Percentiles rank a stretch among this genome's conserved stretches.
Conservation (phyloP, 495 filamentous ascomycete species). For the Astrothelium subdiscretum region DNA sequence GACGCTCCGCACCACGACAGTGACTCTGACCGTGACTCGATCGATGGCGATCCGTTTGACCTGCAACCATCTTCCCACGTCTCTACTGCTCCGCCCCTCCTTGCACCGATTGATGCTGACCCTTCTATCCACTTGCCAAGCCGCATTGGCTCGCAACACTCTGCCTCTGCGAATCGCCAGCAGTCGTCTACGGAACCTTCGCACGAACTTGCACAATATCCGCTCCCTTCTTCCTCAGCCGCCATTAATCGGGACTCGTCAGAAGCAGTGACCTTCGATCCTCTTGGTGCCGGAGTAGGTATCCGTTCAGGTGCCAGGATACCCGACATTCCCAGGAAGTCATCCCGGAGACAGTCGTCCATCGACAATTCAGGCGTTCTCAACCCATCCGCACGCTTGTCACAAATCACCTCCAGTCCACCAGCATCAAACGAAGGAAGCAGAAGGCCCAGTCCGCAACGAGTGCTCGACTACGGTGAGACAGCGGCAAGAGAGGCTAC, state of each 20-base stretch:
- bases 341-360: background rate
- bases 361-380: background rate
- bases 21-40: conserved; percentile 26
- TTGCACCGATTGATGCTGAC: conserved; percentile 51
- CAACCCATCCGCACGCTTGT: background rate
- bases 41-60: conserved; percentile 24
- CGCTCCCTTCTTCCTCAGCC: background rate
- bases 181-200: background rate
- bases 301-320: background rate
- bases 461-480: background rate
- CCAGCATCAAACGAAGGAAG: background rate
- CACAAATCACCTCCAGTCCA: background rate
- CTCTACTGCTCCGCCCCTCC: conserved; percentile 41
- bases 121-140: conserved; percentile 55
- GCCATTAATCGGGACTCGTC: background rate
- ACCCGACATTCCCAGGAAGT: background rate
- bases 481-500: background rate
- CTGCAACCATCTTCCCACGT: conserved; percentile 25
- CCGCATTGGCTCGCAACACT: conserved; percentile 38
- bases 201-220: background rate
- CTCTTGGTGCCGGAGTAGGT: background rate
- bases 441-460: background rate
- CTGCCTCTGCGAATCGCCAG: background rate
- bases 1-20: conserved; percentile 4
- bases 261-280: background rate